phyloP scores from a whole-genome alignment of 345 rosid species.

The Kernera saxatilis region DNA sequence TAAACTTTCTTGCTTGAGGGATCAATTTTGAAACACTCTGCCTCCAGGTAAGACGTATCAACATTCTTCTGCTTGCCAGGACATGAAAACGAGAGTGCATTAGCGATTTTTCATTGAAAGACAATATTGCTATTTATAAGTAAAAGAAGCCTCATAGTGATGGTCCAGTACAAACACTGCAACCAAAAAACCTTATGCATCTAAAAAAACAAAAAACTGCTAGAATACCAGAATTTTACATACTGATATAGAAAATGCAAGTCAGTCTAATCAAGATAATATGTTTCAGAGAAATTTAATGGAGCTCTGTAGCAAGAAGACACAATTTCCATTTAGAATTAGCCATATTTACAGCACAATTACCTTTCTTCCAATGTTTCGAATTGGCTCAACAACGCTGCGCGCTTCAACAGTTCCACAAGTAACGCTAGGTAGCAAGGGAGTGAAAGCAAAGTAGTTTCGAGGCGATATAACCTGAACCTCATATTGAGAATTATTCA shows the following conservation, averaged over 20 bases:
- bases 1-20: constrained; percentile 65
- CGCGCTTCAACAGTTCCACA: constrained; percentile 98
- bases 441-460: constrained; percentile 97
- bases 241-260: background rate
- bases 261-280: background rate
- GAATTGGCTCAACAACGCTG: constrained; percentile 90
- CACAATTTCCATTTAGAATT: background rate
- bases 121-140: background rate
- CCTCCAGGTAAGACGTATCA: constrained; percentile 62
- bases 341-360: background rate
- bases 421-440: constrained; percentile 94
- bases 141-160: background rate
- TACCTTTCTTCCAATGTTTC: constrained; percentile 85
- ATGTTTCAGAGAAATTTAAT: background rate
- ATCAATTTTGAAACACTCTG: constrained; percentile 88
- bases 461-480: constrained; percentile 93
- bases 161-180: background rate
- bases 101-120: background rate
- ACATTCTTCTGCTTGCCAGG: constrained; percentile 43
- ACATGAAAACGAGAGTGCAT: background rate
- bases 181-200: background rate
- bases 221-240: background rate
- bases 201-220: background rate
- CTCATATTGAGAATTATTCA: constrained; percentile 61
- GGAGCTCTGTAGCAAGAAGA: background rate